Conservation (phyloP, 371 early-diverging fungal species). For the Catenaria anguillulae region DNA sequence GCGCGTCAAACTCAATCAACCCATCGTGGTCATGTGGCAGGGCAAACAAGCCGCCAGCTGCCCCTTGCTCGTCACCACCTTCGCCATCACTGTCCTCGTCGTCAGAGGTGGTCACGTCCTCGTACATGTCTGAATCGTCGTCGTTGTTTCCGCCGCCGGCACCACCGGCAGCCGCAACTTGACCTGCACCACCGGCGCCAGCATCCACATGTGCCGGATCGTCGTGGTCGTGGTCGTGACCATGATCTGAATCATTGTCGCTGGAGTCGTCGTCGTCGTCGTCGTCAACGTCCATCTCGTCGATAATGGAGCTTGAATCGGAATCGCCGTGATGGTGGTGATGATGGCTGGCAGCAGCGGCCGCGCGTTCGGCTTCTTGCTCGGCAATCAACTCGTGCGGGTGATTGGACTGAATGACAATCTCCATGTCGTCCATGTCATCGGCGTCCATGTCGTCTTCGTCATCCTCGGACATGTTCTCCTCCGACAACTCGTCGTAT, state of each 20-base stretch:
- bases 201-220: constrained; percentile 11
- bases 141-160: constrained; percentile 6
- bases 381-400: constrained; percentile 40
- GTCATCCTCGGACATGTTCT: constrained; percentile 37
- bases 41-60: too few species aligned
- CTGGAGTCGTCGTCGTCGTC: constrained; percentile 21
- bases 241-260: background rate
- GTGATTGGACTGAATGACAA: constrained; percentile 38
- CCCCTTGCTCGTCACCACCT: too few species aligned
- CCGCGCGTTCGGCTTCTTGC: constrained; percentile 20
- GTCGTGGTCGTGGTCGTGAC: constrained; percentile 19
- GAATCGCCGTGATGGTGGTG: constrained; percentile 31
- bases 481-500: constrained; percentile 45
- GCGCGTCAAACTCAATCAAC: too few species aligned
- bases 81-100: too few species aligned
- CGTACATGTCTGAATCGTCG: constrained; percentile 4
- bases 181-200: too few species aligned
- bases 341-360: constrained; percentile 31
- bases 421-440: constrained; percentile 40
- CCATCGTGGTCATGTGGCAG: too few species aligned
- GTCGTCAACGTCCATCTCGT: constrained; percentile 7
- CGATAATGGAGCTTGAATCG: constrained; percentile 20
- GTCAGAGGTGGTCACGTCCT: background rate
- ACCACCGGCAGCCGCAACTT: background rate
- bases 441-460: constrained; percentile 41